These are phyloP conservation scores for Naganishia randhawae DNA, from an alignment of 768 basidiomycete species.

Conservation along the genomic window DNA sequence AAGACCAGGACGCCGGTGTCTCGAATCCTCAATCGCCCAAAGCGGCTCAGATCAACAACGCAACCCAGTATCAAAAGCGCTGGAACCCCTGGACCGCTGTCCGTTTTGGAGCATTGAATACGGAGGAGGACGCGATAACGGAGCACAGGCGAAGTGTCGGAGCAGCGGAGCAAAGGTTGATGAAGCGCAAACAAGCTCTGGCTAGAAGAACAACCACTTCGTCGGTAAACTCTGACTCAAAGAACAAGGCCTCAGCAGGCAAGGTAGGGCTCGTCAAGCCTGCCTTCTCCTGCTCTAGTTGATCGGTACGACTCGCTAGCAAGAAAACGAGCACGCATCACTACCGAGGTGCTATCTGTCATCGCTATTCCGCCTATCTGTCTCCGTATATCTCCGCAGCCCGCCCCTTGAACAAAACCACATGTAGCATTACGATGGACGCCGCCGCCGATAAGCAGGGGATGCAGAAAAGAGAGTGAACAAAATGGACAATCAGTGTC, in stretches of 20 bases:
- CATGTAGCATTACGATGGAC: conserved; percentile 10
- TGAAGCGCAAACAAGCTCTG: neutral
- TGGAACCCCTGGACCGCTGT: neutral
- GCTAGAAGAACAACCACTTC: neutral
- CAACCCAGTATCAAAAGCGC: neutral
- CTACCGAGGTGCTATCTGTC: neutral
- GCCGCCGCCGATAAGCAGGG: neutral
- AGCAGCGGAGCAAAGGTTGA: neutral
- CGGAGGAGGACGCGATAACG: neutral
- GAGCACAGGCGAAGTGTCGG: neutral
- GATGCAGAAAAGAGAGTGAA: neutral
- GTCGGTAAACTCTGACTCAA: no score
- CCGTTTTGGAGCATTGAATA: neutral
- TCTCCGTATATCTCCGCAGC: neutral
- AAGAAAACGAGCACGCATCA: neutral
- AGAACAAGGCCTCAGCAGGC: neutral
- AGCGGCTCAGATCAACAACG: neutral
- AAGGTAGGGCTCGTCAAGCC: neutral
- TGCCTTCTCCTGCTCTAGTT: neutral
- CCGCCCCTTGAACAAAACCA: neutral
- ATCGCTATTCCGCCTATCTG: neutral
- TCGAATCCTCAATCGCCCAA: neutral
- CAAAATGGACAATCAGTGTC: conserved; percentile 2
- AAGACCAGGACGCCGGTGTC: neutral
- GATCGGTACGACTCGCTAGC: neutral